These are phyloP conservation scores for Neohortaea acidophila DNA, from an alignment of 495 filamentous ascomycete genomes.

Conservation along the genomic window DNA sequence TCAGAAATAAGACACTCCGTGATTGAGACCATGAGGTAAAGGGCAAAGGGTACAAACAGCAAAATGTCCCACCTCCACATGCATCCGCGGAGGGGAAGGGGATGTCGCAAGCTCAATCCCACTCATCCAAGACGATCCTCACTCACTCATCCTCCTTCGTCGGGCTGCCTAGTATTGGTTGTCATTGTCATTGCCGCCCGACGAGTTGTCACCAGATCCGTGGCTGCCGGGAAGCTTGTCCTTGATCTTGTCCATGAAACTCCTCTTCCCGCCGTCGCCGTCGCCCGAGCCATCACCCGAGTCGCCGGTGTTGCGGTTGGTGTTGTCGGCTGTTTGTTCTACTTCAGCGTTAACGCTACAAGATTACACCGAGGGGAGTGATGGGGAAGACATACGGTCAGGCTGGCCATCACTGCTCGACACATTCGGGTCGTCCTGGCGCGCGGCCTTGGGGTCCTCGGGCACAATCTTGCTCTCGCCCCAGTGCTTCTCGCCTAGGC, in stretches of 20 bases:
- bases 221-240: too few relatives aligned
- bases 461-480: conserved; percentile 17
- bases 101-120: too few relatives aligned
- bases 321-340: conserved; percentile 8
- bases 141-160: too few relatives aligned
- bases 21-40: too few relatives aligned
- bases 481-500: conserved; percentile 15
- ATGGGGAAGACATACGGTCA: conserved; percentile 1
- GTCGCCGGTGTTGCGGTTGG: conserved; percentile 1
- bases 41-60: too few relatives aligned
- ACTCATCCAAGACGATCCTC: too few relatives aligned
- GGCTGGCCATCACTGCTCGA: conserved; percentile 7
- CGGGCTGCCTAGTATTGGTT: too few relatives aligned
- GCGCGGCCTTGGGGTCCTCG: conserved; percentile 3
- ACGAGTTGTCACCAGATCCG: too few relatives aligned
- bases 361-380: neutral
- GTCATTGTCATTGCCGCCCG: too few relatives aligned
- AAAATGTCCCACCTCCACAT: too few relatives aligned
- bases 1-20: too few relatives aligned
- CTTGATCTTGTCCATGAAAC: conserved; percentile 10
- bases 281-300: neutral
- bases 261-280: conserved; percentile 3
- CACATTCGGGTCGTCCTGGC: neutral
- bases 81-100: too few relatives aligned
- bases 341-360: neutral